Base-by-base conservation (phyloP, 164 flowering plant species). In the Tetracentron sinense region DNA sequence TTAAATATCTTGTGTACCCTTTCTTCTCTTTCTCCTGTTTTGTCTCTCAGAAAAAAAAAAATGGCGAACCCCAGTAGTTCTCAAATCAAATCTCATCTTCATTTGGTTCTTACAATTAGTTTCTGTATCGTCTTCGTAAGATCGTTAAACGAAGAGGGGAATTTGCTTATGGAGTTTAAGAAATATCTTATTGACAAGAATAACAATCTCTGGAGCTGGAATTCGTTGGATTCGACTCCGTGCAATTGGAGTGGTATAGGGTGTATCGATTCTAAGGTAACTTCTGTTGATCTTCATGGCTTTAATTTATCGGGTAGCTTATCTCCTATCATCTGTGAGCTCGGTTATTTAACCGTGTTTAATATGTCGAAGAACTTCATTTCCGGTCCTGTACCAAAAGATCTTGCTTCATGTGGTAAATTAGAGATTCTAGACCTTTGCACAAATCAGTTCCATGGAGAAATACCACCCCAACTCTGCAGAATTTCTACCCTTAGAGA, bases 241-340 rank as follows among this genome's bases (percentile, higher is more conserved):
- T 81, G 85, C 69, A 63, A 64, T 27, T 82, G 89, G 89, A 70
- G 16, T 7, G 85, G 86, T 26, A 49, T 85, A n/a, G 26, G 30
- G 6, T 85, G 89, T 63, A 52, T 46, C 20, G 50, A 68, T 54
- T 56, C 25, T 31, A 69, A 65, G 71, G 88, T 82, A 46, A 66
- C 67, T 48, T 75, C 83, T 64, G 23, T 79, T 4, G 38, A 79
- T 55, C 81, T 80, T 50, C 47, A 31, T 62, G 53, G 44, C 48
- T 73, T 81, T 21, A 75, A 73, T 59, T 66, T 85, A 49, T 78
- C 86, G 19, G 90, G 90, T 28, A 70, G 14, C 61, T 63, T 85
- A 21, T 79, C 84, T 51, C 57, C 84, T 11, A 61, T 52, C 63
- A 68, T 85, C 31, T 75, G 87, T 56, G 35, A 68, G 20, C 79